These are phyloP conservation scores for Cardamine resedifolia DNA, from an alignment of 345 rosid species.

Conservation along the genomic window DNA sequence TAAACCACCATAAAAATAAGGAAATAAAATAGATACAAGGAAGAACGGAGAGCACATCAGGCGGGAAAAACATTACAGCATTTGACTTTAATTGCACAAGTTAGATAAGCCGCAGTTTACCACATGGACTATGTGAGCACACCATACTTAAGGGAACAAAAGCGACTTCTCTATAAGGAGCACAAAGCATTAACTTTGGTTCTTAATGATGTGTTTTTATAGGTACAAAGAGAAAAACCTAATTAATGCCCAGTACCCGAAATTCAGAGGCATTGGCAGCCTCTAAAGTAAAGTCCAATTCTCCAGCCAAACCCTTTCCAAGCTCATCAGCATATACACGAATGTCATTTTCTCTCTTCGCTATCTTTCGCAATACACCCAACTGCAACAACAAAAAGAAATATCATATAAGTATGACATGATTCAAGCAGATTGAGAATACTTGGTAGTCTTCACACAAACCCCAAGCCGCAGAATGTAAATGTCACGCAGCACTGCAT, in stretches of 20 bases:
- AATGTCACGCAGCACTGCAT: conserved; percentile 83
- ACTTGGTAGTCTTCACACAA: conserved; percentile 33
- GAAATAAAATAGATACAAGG: neutral
- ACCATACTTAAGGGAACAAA: neutral
- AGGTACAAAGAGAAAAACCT: neutral
- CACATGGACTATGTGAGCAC: neutral
- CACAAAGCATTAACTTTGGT: conserved; percentile 6
- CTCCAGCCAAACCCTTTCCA: conserved; percentile 93
- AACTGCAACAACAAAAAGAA: conserved; percentile 51
- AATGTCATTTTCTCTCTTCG: conserved; percentile 80
- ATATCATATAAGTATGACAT: conserved; percentile 25
- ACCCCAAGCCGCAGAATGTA: conserved; percentile 93
- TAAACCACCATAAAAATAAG: neutral
- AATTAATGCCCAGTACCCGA: conserved; percentile 54
- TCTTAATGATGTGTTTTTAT: neutral
- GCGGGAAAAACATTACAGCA: neutral
- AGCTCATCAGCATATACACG: conserved; percentile 95
- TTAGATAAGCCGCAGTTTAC: conserved; percentile 1
- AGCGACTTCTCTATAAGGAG: conserved; percentile 14
- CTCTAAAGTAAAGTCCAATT: conserved; percentile 82
- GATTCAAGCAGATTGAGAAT: conserved; percentile 12
- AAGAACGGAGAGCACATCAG: neutral
- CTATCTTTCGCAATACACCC: conserved; percentile 80
- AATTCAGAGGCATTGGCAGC: conserved; percentile 84
- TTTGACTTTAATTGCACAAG: conserved; percentile 5